A percentile compares a stretch with the other conserved stretches of the same genome.
These are phyloP conservation scores for Rhizopogon vinicolor DNA, from an alignment of 768 basidiomycete genomes.

Conservation along the genomic window DNA sequence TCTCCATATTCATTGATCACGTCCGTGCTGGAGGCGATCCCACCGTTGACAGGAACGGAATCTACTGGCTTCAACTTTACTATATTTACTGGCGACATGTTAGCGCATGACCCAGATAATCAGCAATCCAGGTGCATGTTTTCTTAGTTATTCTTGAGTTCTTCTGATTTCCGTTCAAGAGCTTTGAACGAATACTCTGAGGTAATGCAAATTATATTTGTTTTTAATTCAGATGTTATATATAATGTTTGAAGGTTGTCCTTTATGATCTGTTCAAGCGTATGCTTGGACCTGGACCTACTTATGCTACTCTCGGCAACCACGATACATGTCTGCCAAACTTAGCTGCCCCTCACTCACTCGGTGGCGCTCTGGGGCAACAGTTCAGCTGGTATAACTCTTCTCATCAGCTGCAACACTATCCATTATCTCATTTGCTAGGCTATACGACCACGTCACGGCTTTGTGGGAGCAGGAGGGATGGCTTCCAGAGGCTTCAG, in stretches of 20 bases:
- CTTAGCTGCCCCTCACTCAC: slow-evolving; percentile 55
- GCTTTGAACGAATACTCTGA: slow-evolving; percentile 60
- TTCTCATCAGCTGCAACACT: background rate
- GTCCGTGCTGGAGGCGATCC: slow-evolving; percentile 63
- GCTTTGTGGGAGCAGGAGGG: slow-evolving; percentile 64
- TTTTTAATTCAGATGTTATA: slow-evolving; percentile 4
- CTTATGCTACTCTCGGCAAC: slow-evolving; percentile 74
- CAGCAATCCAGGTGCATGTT: slow-evolving; percentile 53
- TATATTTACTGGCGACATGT: slow-evolving; percentile 70
- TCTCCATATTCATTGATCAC: slow-evolving; percentile 56
- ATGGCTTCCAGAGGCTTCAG: slow-evolving; percentile 60
- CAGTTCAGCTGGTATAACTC: slow-evolving; percentile 43
- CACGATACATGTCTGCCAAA: slow-evolving; percentile 64
- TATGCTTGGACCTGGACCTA: slow-evolving; percentile 59
- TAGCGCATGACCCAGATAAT: slow-evolving; percentile 65
- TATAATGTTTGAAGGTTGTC: slow-evolving; percentile 38
- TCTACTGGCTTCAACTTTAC: slow-evolving; percentile 59
- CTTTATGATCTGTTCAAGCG: slow-evolving; percentile 64
- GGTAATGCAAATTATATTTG: slow-evolving; percentile 27
- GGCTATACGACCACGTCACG: slow-evolving; percentile 78
- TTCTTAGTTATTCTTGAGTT: background rate
- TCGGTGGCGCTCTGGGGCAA: slow-evolving; percentile 47
- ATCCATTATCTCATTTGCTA: slow-evolving; percentile 16
- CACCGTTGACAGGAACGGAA: slow-evolving; percentile 56
- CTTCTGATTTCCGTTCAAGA: slow-evolving; percentile 27